Base-by-base conservation (phyloP, 352 stramenopile genomes). In the Phytopythium cucurbitacearum region DNA sequence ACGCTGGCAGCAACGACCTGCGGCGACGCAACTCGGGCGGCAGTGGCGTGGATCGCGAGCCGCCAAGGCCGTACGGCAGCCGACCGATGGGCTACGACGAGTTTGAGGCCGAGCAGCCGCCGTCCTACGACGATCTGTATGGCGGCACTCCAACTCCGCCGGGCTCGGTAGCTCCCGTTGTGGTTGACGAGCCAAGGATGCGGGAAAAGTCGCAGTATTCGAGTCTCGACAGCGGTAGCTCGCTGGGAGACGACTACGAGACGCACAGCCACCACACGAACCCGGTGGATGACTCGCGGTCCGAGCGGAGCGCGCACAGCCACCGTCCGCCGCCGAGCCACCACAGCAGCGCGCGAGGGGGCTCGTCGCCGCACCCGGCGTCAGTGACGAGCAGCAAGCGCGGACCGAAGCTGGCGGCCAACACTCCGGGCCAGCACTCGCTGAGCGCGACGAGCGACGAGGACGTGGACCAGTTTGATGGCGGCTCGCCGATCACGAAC, bases 401-500 rank as follows among this genome's bases (percentile, higher is more conserved):
- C 46, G 56, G 28, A 45, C 48, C n/a, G 41, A 53, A 28, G 46
- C 64, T 66, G 39, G 52, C 50, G 33, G 52, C 4, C 49, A 65
- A 49, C 32, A 60, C 65, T 39, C 69, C 51, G 2, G 59, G 56
- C 7, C 52, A 65, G 44, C 48, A 40, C 9, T 69, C 51, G n/a
- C 59, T 65, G 38, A 71, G 67, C 43, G 63, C 71, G 15, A 53
- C 64, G 5, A 65, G 78, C 12, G 71, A 79, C 15, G 73, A 81
- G 7, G 70, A 72, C 7, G 49, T 46, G 4, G 55, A 64, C 11
- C 36, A 59, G 12, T 58, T 82, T 10, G 62, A 77, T 32, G 59
- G 60, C 15, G 36, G 44, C n/a, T 72, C 53, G 13, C 57, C 64
- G 3, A 48, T 62, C 3, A 60, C 71, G 7, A 64, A 62, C n/a